phyloP scores from a whole-genome alignment of 805 yeast species.

The Candida suzukii region DNA sequence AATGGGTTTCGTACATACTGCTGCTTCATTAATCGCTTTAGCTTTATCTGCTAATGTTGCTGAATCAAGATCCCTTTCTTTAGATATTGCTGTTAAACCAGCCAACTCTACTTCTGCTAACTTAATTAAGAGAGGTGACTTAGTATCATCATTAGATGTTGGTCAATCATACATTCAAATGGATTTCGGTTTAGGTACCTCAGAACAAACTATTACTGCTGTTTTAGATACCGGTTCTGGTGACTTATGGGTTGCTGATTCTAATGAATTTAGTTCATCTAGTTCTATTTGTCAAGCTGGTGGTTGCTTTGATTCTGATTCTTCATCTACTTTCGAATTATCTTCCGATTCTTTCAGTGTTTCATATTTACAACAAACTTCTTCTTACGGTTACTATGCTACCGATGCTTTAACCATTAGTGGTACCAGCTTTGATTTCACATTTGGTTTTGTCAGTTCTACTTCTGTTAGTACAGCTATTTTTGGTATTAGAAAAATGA shows the following conservation, averaged over 20 bases:
- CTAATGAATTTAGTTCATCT: background rate
- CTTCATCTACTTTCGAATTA: background rate
- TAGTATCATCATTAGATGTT: background rate
- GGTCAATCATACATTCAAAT: background rate
- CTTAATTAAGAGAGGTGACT: background rate
- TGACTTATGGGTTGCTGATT: constrained; percentile 11
- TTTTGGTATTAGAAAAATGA: constrained; percentile 14
- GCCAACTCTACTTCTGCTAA: background rate
- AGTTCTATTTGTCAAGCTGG: constrained; percentile 6
- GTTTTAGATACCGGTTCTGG: constrained; percentile 18
- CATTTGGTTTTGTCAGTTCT: constrained; percentile 10
- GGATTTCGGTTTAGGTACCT: constrained; percentile 4
- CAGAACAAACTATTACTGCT: constrained; percentile 4
- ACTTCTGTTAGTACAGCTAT: constrained; percentile 11
- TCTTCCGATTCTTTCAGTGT: constrained; percentile 1
- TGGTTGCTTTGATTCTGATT: constrained; percentile 6
- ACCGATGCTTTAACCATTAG: constrained; percentile 7
- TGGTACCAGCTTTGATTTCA: constrained; percentile 4
- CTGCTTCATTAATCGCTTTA: background rate
- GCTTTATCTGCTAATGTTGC: background rate
- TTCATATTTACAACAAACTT: constrained; percentile 8
- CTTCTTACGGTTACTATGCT: constrained; percentile 14
- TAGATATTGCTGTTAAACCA: background rate
- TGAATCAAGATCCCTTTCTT: background rate
- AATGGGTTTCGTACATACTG: background rate